These are phyloP conservation scores for Dictyostelium brefeldianum DNA, from an alignment of 78 protist genomes.

Conservation along the genomic window DNA sequence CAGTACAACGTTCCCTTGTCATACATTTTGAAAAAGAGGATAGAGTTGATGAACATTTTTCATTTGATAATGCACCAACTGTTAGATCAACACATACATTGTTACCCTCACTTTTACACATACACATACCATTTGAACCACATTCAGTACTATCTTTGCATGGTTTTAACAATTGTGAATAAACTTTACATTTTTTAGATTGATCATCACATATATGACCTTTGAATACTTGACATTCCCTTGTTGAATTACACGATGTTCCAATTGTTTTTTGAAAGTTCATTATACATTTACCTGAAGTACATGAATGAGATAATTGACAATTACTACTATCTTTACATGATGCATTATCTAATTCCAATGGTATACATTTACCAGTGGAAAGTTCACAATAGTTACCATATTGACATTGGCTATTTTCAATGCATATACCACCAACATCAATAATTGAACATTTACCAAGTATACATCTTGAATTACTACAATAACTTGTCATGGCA, in stretches of 20 bases:
- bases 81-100: background rate
- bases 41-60: background rate
- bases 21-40: background rate
- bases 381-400: background rate
- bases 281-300: background rate
- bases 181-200: background rate
- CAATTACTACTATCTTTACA: background rate
- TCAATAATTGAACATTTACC: background rate
- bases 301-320: background rate
- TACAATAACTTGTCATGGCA: background rate
- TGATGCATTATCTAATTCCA: background rate
- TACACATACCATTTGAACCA: conserved; percentile 13
- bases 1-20: background rate
- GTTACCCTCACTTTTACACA: background rate
- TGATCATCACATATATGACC: background rate
- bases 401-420: background rate
- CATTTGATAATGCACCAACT: background rate
- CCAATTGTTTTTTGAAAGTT: background rate
- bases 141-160: background rate
- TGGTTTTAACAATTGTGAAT: background rate
- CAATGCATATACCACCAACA: background rate
- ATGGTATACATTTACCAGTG: background rate
- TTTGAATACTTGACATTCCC: background rate
- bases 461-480: background rate
- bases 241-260: background rate